Base-by-base conservation (phyloP, 805 yeast genomes). In the Saccharomyces jurei region DNA sequence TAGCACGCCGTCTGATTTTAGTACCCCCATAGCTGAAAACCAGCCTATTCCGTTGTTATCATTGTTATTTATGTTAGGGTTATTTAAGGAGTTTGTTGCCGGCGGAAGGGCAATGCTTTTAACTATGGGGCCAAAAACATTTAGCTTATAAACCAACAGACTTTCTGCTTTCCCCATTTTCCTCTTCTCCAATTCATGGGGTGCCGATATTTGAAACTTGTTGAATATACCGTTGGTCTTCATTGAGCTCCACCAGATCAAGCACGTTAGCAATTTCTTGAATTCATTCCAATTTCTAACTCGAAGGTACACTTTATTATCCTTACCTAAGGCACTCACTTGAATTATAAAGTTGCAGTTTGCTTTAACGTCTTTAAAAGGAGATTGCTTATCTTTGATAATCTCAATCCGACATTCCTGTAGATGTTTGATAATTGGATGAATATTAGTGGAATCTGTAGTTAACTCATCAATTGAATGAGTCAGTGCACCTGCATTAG, bases 1-100 rank as follows among this genome's bases (percentile, higher is more conserved):
- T 31, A 87, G 69, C 4, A 72, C 63, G 3, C 94, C 94, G 61
- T 82, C 76, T 1, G 86, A 78, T 63, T 80, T 81, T 46, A 87
- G 64, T 17, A 82, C 84, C 0, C 87, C 90, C 84, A 83, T 84
- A 1, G 87, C 81, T 52, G 75, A 77, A 63, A 85, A 85, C 92
- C 92, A 87, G 4, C 83, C 83, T 62, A 82, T 87, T 25, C 44
- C 25, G 25, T 36, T 17, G 11, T 17, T 17, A 36, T 36, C 25
- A 21, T n/a, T 36, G 10, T 36, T 36, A 36, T 5, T 36, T 6
- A 36, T 17, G 13, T 36, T 17, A 17, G 25, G 44, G 13, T 17
- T 36, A 8, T 8, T 25, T n/a, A 36, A 36, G 4, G 25, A 6
- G 17, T 36, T n/a, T 8, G 44, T 36, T 9, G 44, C 25, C 13